Evolutionary conservation across 116 monocot genomes (phyloP).

Genomic region (Zostera marina): DNA sequence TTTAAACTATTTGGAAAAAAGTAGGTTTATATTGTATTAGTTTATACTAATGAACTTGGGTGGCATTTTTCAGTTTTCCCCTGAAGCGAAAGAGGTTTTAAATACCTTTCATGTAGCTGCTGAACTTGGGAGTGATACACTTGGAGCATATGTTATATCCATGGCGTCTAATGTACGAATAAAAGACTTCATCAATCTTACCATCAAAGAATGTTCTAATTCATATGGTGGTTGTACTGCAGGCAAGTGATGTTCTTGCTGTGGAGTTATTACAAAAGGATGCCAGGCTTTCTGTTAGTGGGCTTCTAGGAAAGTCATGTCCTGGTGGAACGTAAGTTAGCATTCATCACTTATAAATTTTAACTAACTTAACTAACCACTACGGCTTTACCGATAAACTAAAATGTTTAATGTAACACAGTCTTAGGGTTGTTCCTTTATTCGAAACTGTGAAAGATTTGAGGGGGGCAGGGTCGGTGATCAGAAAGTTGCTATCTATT

Average conservation of each 20-base stretch:
- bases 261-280: conserved; percentile 92
- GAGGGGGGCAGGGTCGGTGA: conserved; percentile 70
- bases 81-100: conserved; percentile 69
- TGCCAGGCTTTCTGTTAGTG: conserved; percentile 65
- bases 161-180: conserved; percentile 89
- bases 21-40: too few species aligned
- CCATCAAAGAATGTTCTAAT: neutral
- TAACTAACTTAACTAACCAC: too few species aligned
- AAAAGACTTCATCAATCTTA: neutral
- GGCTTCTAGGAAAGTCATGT: conserved; percentile 62
- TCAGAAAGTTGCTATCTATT: conserved; percentile 73
- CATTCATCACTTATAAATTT: neutral
- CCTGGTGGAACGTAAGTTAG: conserved; percentile 80
- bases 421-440: conserved; percentile 85
- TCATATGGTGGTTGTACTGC: conserved; percentile 3
- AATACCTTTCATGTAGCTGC: conserved; percentile 88
- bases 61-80: conserved; percentile 30
- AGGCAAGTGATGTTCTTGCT: conserved; percentile 94
- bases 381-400: neutral
- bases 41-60: neutral
- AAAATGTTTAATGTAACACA: conserved; percentile 14
- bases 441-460: conserved; percentile 93
- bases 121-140: conserved; percentile 75
- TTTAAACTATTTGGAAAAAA: too few species aligned
- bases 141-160: conserved; percentile 94